Evolutionary conservation across 306 rosid species (phyloP), one percentile per base, ranked within the genome.

Genomic region (Medicago arabica): DNA sequence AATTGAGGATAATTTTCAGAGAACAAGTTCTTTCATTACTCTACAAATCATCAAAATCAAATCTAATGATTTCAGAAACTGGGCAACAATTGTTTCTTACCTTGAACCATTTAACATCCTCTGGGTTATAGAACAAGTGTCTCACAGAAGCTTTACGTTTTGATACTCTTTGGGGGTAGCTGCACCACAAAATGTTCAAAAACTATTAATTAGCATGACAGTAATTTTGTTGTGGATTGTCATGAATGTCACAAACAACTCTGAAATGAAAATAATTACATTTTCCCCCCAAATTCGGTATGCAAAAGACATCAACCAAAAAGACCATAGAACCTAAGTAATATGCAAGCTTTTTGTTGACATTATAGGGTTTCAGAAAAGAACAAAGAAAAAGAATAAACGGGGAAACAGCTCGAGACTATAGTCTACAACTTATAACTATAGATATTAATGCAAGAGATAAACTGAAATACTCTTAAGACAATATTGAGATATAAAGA

Each of bases 61-160:
- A 59, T 54, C 40, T 23, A 16, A 67, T 68, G 15, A 74, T 69
- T 17, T 8, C 71, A 38, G 75, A 71, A 16, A 49, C 18, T 5
- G 49, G 70, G 39, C 6, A 44, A 50, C 19, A 75, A 53, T 69
- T 61, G 15, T 62, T 63, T 38, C 86, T 82, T 77, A 90, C 98
- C 98, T 89, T 92, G 81, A 92, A 95, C 99, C 98, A 95, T 82
- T 78, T 90, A 41, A 95, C 97, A 51, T 95, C 99, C 87, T 95
- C 99, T 28, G 99, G 99, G 82, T 83, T 89, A 81, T 95, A 89
- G 64, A 92, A 92, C 98, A 95, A 92, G 39, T 89, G 91, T 78
- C 85, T 90, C 28, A 92, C 98, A 2, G 91, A 76, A 76, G 97
- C 93, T 80, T 92, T 95, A 15, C 89, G 79, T 85, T 95, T 95